A percentile compares a stretch with the other conserved stretches of the same genome.
Conservation (phyloP, 2,329 filamentous ascomycete species). For the Simplicillium aogashimaense region DNA sequence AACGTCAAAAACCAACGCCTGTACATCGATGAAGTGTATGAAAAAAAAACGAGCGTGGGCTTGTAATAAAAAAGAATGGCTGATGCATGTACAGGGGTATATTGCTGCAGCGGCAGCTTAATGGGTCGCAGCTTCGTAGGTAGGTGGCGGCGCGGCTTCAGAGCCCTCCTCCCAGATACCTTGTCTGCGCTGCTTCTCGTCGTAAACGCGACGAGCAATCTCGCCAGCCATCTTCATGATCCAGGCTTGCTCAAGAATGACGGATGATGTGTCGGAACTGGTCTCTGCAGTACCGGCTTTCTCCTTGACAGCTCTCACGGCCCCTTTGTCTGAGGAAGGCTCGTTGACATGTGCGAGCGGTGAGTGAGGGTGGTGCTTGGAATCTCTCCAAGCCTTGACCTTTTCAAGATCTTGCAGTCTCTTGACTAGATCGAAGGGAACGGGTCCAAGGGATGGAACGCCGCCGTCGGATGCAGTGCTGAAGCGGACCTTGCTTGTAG, state of each 20-base stretch:
- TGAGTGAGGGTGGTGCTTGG: conserved; percentile 9
- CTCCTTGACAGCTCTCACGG: conserved; percentile 14
- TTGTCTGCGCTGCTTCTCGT: conserved; percentile 60
- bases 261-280: conserved; percentile 39
- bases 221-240: conserved; percentile 91
- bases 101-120: conserved; percentile 16
- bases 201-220: conserved; percentile 77
- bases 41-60: too few species aligned
- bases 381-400: conserved; percentile 10
- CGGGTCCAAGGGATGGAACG: not conserved
- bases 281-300: conserved; percentile 17
- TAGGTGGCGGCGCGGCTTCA: conserved; percentile 40
- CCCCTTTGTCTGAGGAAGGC: conserved; percentile 15
- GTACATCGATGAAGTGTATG: too few species aligned
- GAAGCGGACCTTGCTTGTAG: conserved; percentile 32
- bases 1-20: too few species aligned
- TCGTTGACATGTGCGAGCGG: conserved; percentile 7
- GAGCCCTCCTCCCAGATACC: conserved; percentile 35
- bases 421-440: conserved; percentile 9
- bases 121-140: conserved; percentile 43
- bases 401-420: conserved; percentile 13
- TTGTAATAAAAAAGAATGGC: conserved; percentile 4
- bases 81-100: conserved; percentile 6
- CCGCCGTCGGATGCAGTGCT: conserved; percentile 12
- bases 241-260: conserved; percentile 73